Evolutionary conservation across 1,284 basidiomycete species (phyloP).

Genomic region (Ceratobasidium sp.): DNA sequence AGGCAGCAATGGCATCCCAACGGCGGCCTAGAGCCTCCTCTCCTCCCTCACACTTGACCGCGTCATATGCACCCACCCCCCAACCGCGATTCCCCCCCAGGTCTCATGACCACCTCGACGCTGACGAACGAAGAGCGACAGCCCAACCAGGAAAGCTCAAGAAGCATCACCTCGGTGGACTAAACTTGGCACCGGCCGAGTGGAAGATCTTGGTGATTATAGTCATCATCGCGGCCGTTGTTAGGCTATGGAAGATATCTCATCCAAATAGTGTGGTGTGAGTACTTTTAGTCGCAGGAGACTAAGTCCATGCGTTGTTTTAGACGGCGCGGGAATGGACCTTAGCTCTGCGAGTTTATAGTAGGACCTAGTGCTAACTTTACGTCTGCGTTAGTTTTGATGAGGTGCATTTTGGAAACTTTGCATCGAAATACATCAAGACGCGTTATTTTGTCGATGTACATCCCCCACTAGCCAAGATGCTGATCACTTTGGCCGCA

Average conservation of each 20-base stretch:
- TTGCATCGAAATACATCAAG: constrained; percentile 90
- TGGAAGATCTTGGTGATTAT: constrained; percentile 73
- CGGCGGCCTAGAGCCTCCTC: constrained; percentile 32
- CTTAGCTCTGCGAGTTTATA: too few species aligned
- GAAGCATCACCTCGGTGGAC: constrained; percentile 57
- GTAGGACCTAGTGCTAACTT: neutral
- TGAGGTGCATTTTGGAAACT: constrained; percentile 97
- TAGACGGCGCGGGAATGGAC: neutral
- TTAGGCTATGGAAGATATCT: constrained; percentile 81
- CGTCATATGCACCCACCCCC: constrained; percentile 42
- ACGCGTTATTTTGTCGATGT: constrained; percentile 95
- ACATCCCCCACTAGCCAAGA: constrained; percentile 95
- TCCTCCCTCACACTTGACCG: constrained; percentile 5
- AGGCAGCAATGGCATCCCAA: constrained; percentile 30
- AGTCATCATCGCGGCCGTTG: constrained; percentile 69
- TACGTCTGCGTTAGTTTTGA: constrained; percentile 72
- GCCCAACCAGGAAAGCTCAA: constrained; percentile 50
- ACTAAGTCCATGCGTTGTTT: neutral
- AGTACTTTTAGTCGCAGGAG: constrained; percentile 50
- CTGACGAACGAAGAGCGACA: constrained; percentile 71
- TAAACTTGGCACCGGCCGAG: constrained; percentile 70
- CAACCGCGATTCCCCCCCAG: constrained; percentile 67
- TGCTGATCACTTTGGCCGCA: constrained; percentile 90
- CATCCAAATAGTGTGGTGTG: constrained; percentile 89
- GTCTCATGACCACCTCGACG: constrained; percentile 68